Evolutionary conservation across 768 basidiomycete species (phyloP).

Genomic region (Boletus sp.): DNA sequence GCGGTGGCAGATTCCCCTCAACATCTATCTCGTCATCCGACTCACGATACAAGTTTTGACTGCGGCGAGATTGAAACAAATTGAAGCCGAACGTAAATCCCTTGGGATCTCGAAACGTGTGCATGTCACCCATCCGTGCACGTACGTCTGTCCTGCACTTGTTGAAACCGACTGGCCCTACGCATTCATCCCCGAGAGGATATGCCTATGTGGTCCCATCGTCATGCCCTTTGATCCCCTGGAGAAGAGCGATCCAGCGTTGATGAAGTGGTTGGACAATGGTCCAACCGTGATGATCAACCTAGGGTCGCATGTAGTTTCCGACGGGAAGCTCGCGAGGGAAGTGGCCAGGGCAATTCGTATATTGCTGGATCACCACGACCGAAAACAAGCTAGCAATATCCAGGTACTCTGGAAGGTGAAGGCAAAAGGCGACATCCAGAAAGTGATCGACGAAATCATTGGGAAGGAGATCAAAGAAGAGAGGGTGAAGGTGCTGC

Average conservation of each 20-base stretch:
- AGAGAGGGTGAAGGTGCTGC: conserved; percentile 2
- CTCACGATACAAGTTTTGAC: neutral
- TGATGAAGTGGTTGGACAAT: conserved; percentile 5
- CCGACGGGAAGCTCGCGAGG: neutral
- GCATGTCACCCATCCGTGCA: no score
- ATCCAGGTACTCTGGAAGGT: conserved; percentile 12
- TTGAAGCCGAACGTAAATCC: no score
- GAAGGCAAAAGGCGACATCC: neutral
- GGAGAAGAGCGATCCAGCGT: conserved; percentile 1
- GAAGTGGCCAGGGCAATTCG: conserved; percentile 6
- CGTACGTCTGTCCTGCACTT: no score
- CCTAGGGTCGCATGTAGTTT: neutral
- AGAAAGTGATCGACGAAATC: neutral
- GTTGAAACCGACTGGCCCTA: conserved; percentile 1
- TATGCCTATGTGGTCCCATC: neutral
- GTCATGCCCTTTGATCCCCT: no score
- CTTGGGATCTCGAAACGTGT: no score
- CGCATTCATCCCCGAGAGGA: conserved; percentile 1
- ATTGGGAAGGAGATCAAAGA: conserved; percentile 4
- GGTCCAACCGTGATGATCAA: no score
- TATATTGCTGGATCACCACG: conserved; percentile 3
- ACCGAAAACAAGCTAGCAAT: neutral
- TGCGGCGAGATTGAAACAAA: no score
- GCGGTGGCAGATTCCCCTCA: neutral
- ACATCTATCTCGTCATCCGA: neutral